Percentiles rank a stretch among this genome's conserved stretches.
phyloP scores from a whole-genome alignment of 108 stramenopile genomes.

The Stephanodiscus triporus region DNA sequence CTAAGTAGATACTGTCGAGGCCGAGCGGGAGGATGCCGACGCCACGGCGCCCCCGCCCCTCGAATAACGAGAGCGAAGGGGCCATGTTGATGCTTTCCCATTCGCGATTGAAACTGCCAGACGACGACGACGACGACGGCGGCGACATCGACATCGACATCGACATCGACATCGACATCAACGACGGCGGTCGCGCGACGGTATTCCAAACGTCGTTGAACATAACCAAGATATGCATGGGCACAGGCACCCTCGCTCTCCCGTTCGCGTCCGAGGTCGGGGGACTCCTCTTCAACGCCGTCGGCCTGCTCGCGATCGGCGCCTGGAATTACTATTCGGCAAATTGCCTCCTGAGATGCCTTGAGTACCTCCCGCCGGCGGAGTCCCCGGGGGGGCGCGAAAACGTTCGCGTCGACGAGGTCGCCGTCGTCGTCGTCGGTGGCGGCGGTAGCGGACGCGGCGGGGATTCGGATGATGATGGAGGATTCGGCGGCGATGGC shows the following conservation, averaged over 20 bases:
- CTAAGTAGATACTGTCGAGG: too few species aligned
- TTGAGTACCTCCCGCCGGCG: conserved; percentile 36
- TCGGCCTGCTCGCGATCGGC: conserved; percentile 61
- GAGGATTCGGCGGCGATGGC: neutral
- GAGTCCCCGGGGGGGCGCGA: too few species aligned
- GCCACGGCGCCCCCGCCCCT: neutral
- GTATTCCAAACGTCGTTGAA: conserved; percentile 60
- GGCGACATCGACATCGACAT: neutral
- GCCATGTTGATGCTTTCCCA: neutral
- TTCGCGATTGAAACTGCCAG: neutral
- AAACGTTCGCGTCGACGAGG: neutral
- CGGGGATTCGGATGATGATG: neutral
- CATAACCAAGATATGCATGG: conserved; percentile 62
- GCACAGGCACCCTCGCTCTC: conserved; percentile 76
- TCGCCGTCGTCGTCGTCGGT: neutral
- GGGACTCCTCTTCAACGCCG: conserved; percentile 58
- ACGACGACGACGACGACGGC: neutral
- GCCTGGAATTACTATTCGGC: conserved; percentile 77
- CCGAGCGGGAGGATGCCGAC: neutral
- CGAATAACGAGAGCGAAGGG: neutral
- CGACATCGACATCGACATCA: neutral
- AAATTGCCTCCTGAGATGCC: conserved; percentile 55
- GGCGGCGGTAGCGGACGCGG: neutral
- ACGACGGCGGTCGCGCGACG: conserved; percentile 21
- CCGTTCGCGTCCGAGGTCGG: conserved; percentile 80